Evolutionary conservation across 768 basidiomycete species (phyloP), one percentile per base, ranked within the genome.

Genomic region (Suillus plorans): DNA sequence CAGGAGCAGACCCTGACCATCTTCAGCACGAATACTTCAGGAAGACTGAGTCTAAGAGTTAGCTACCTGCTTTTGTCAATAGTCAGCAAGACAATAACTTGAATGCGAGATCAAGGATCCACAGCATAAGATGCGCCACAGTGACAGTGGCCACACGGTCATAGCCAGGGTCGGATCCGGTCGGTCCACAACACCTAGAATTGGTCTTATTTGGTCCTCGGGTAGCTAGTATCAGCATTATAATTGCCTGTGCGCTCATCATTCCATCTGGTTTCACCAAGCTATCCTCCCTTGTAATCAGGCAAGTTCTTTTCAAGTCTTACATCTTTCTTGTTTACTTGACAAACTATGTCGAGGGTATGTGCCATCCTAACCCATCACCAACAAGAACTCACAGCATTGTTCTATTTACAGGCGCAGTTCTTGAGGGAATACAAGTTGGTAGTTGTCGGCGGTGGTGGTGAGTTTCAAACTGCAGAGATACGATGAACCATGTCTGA

Each of bases 351-450:
- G 75, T 76, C 75, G 53, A 77, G 75, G 69, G 75, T 76, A 65
- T 20, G 70, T 37, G n/a, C 12, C 3, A 16, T 20, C 5, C 34
- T 5, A 22, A 28, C 53, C 31, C 0, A 7, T 28, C 1, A 16
- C 22, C 13, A 3, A 49, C 39, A 4, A 2, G 4, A 10, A 16
- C 28, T 76, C 59, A 69, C 63, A 1, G 52, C 36, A 1, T 57
- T 41, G 5, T 45, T 34, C 20, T 22, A 13, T 63, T 14, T 34
- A 28, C 65, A 94, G 90, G 91, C 92, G 68, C 90, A 91, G 74
- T 95, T 95, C 82, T 81, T 99, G 78, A 84, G 96, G 72, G 97
- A 99, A 77, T 99, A 99, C 82, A 98, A 98, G 83, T 89, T 98
- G 65, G 97, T 99, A 68, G 97, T 99, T 68, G 97, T 98, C 67